Base-by-base conservation (phyloP, 2,329 filamentous ascomycete species). In the Pseudogymnoascus sp. region DNA sequence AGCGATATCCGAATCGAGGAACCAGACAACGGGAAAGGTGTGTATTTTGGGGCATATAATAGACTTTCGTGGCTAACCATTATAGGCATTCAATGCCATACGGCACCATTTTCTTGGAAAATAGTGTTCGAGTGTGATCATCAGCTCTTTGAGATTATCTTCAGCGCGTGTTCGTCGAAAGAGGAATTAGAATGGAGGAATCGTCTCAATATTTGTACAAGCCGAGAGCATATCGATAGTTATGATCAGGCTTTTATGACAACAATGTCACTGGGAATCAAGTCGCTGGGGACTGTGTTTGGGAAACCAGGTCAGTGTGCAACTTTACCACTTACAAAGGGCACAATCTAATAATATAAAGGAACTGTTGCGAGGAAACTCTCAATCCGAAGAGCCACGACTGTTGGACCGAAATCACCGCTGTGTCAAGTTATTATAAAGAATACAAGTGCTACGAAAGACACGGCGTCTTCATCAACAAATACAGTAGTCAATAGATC, bases 41-140 rank as follows among this genome's bases (percentile, higher is more conserved):
- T 62, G 62, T 60, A 62, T 60, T 64, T 61, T 37, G 63, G 67
- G 64, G 65, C n/a, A 11, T 11, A 50, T 63, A 39, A 67, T 71
- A 39, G 72, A n/a, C 57, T 11, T 59, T 35, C 25, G 28, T n/a
- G 25, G 18, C 47, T 54, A 54, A 54, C 25, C 33, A 4, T 54
- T 16, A 50, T 63, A 96, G 92, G 91, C 0, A 72, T 97, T 6
- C 91, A 93, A 78, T 97, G 92, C 69, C 87, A 94, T 65, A 90
- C 89, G 2, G 89, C 90, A 0, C 86, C 89, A 0, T 90, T 90
- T 72, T 94, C 92, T 1, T 97, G 92, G 93, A 99, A 97, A 72
- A 70, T 97, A 9, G 80, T 90, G 2, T 97, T 97, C 69, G 87
- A 94, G 71, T 84, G 84, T 65, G 81, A 88, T 61, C 83, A 88